phyloP scores from a whole-genome alignment of 306 rosid genomes.

The Abrus pulchellus region DNA sequence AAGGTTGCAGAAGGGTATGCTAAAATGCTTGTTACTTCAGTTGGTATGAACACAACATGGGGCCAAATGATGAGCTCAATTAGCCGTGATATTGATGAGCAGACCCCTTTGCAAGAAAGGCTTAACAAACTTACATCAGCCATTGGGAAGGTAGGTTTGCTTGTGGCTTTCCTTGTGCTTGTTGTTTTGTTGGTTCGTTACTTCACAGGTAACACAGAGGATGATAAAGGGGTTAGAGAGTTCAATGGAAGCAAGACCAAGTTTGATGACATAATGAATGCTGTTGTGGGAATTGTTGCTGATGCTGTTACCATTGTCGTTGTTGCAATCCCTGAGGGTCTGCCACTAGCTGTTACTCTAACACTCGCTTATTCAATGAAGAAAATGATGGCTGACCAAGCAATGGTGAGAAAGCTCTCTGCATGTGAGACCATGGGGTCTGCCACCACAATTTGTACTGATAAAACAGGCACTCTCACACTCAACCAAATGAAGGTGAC shows the following conservation, averaged over 20 bases:
- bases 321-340: slow-evolving; percentile 55
- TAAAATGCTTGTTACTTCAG: slow-evolving; percentile 53
- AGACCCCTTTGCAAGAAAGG: slow-evolving; percentile 48
- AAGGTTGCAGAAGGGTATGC: slow-evolving; percentile 54
- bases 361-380: slow-evolving; percentile 59
- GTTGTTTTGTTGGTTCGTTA: slow-evolving; percentile 49
- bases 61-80: slow-evolving; percentile 58
- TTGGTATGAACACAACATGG: slow-evolving; percentile 58
- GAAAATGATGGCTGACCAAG: slow-evolving; percentile 61
- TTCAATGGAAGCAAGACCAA: slow-evolving; percentile 44
- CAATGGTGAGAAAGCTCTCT: slow-evolving; percentile 55
- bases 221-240: slow-evolving; percentile 36
- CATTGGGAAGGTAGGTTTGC: slow-evolving; percentile 52
- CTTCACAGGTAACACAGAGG: slow-evolving; percentile 52
- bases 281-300: slow-evolving; percentile 47
- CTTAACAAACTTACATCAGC: slow-evolving; percentile 50
- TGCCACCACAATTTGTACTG: slow-evolving; percentile 54
- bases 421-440: slow-evolving; percentile 59
- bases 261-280: slow-evolving; percentile 48
- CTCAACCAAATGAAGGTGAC: slow-evolving; percentile 54
- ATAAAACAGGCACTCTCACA: slow-evolving; percentile 56
- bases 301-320: slow-evolving; percentile 58
- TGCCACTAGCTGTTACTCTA: slow-evolving; percentile 52
- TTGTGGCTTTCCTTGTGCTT: slow-evolving; percentile 50
- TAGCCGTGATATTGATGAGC: slow-evolving; percentile 40